A percentile compares a stretch with the other conserved stretches of the same genome.
phyloP scores from a whole-genome alignment of 2,329 filamentous ascomycete genomes.

The Calonectria pseudoreteaudii region DNA sequence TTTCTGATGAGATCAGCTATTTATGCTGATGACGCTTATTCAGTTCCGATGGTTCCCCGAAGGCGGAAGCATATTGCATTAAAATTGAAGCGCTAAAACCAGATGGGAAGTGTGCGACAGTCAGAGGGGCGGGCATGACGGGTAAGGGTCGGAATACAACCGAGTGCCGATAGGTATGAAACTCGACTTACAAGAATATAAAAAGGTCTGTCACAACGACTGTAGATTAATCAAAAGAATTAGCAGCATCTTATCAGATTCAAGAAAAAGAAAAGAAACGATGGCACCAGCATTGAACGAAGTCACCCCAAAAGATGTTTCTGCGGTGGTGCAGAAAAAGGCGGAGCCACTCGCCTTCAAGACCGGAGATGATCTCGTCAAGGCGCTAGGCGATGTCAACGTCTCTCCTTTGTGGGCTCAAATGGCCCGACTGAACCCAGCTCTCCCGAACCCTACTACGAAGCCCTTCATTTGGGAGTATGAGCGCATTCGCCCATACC shows the following conservation, averaged over 20 bases:
- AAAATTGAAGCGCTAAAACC: not conserved
- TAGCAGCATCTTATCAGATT: not conserved
- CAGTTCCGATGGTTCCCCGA: not conserved
- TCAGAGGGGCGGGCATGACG: not conserved
- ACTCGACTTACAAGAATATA: not conserved
- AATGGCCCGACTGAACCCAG: slow-evolving; percentile 59
- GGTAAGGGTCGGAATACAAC: not conserved
- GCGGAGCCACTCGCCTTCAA: not conserved
- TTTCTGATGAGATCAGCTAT: not conserved
- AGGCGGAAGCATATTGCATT: not conserved
- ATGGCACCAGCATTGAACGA: not conserved
- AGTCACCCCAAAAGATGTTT: not conserved
- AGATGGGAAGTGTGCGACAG: not conserved
- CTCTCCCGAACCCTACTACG: slow-evolving; percentile 55
- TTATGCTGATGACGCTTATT: not conserved
- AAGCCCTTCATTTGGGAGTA: slow-evolving; percentile 54
- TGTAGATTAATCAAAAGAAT: not conserved
- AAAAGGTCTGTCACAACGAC: not conserved
- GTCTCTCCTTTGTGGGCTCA: slow-evolving; percentile 58
- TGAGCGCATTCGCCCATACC: slow-evolving; percentile 46
- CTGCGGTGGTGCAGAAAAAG: not conserved
- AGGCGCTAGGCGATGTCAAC: not conserved
- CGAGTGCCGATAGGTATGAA: not conserved
- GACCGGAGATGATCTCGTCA: not conserved
- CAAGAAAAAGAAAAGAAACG: too few relatives aligned